Evolutionary conservation across 1,284 basidiomycete species (phyloP).

Genomic region (Omphalotus olearius): DNA sequence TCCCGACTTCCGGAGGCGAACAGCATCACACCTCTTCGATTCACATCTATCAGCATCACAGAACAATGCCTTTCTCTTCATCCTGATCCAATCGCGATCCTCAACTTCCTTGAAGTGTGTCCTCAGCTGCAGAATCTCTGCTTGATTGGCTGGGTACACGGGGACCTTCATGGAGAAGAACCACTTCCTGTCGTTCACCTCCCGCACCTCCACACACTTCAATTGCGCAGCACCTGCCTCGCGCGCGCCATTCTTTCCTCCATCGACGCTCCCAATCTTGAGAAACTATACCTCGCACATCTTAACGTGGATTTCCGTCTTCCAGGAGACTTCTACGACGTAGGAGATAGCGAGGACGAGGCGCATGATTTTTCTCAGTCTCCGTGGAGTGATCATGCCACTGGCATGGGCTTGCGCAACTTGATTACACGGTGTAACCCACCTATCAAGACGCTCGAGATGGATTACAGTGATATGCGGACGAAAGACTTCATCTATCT

Average conservation of each 20-base stretch:
- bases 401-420: constrained; percentile 70
- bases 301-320: constrained; percentile 60
- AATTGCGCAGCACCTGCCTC: constrained; percentile 53
- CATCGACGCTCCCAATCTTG: constrained; percentile 51
- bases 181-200: constrained; percentile 42
- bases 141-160: constrained; percentile 50
- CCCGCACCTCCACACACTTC: constrained; percentile 49
- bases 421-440: constrained; percentile 51
- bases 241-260: constrained; percentile 60
- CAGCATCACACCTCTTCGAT: constrained; percentile 42
- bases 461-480: constrained; percentile 77
- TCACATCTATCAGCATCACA: constrained; percentile 50
- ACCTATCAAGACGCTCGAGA: constrained; percentile 58
- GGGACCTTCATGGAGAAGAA: constrained; percentile 27
- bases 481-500: constrained; percentile 71
- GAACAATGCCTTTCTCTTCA: constrained; percentile 41
- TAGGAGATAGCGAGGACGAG: constrained; percentile 70
- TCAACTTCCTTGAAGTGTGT: constrained; percentile 55
- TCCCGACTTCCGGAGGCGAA: constrained; percentile 39
- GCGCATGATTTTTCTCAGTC: constrained; percentile 68
- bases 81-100: constrained; percentile 41
- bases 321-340: constrained; percentile 33
- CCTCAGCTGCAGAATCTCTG: constrained; percentile 55
- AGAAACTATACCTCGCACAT: constrained; percentile 56
- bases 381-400: constrained; percentile 69